A percentile compares a stretch with the other conserved stretches of the same genome.
Conservation (phyloP, 2,329 filamentous ascomycete genomes). For the Cytospora mali region DNA sequence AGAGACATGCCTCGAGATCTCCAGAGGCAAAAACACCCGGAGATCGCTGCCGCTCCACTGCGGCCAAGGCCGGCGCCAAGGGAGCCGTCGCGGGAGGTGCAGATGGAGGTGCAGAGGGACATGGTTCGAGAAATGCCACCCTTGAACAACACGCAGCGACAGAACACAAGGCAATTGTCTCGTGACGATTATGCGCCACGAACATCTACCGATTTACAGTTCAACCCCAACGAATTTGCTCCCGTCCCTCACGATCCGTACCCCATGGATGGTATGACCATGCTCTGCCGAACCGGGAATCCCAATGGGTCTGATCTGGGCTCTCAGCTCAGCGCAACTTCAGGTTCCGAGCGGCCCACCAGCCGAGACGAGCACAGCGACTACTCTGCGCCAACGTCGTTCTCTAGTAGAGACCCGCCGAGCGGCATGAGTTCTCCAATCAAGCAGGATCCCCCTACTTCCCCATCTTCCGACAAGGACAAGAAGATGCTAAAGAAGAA, state of each 20-base stretch:
- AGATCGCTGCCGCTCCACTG: conserved; percentile 24
- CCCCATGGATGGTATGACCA: conserved; percentile 94
- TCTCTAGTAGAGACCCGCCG: conserved; percentile 80
- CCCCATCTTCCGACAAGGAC: conserved; percentile 56
- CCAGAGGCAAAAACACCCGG: conserved; percentile 19
- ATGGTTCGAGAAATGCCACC: conserved; percentile 4
- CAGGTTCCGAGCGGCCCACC: conserved; percentile 69
- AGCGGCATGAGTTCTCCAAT: conserved; percentile 74
- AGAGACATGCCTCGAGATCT: conserved; percentile 21
- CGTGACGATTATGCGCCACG: conserved; percentile 29
- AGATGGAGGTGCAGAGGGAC: not conserved
- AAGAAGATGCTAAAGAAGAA: conserved; percentile 70
- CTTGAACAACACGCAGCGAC: conserved; percentile 32
- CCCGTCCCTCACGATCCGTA: conserved; percentile 89
- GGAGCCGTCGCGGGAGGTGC: conserved; percentile 28
- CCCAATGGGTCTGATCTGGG: conserved; percentile 65
- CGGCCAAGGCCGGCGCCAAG: conserved; percentile 29
- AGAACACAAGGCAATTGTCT: conserved; percentile 15
- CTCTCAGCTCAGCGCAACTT: conserved; percentile 43
- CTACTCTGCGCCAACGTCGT: conserved; percentile 84
- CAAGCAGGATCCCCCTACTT: conserved; percentile 57
- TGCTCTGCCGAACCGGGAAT: conserved; percentile 79
- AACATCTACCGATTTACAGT: conserved; percentile 37
- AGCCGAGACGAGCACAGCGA: conserved; percentile 91
- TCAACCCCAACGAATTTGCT: conserved; percentile 63